Percentiles rank a stretch among this genome's conserved stretches.
Evolutionary conservation across 2,329 filamentous ascomycete genomes (phyloP).

Genomic region (Didymella lethalis): DNA sequence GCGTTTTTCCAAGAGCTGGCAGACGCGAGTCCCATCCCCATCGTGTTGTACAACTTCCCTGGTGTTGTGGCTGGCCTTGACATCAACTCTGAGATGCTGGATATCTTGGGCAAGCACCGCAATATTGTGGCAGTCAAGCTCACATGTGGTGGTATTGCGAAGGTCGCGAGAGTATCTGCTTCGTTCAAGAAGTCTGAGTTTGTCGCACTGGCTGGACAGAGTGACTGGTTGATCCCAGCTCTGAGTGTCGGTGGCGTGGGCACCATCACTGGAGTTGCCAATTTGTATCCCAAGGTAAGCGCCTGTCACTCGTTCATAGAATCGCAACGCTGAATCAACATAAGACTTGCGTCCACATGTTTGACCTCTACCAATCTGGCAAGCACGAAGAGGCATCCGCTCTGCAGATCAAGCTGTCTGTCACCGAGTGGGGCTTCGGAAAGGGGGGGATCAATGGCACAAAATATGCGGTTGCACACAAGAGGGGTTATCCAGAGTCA

Average conservation of each 20-base stretch:
- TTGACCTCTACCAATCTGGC: conserved; percentile 58
- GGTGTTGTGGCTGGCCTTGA: conserved; percentile 55
- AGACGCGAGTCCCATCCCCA: conserved; percentile 51
- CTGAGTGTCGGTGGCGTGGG: conserved; percentile 66
- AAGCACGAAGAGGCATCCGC: conserved; percentile 58
- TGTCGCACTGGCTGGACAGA: conserved; percentile 53
- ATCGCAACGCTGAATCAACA: conserved; percentile 8
- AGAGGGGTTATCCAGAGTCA: conserved; percentile 60
- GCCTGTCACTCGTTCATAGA: neutral
- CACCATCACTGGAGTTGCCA: conserved; percentile 69
- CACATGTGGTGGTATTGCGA: conserved; percentile 52
- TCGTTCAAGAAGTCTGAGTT: conserved; percentile 50
- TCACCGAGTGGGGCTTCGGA: conserved; percentile 64
- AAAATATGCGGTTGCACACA: conserved; percentile 66
- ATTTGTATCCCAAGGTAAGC: conserved; percentile 63
- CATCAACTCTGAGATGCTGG: conserved; percentile 53
- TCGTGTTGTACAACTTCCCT: conserved; percentile 60
- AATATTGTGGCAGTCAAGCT: conserved; percentile 53
- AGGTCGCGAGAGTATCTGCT: conserved; percentile 53
- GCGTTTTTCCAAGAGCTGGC: conserved; percentile 50
- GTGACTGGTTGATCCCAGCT: conserved; percentile 62
- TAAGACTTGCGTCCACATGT: conserved; percentile 56
- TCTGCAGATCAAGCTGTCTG: conserved; percentile 61
- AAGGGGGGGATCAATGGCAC: conserved; percentile 68
- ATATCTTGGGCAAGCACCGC: conserved; percentile 45